These are phyloP conservation scores for Phascolomyces articulosus DNA, from an alignment of 371 early-diverging fungal genomes.

Conservation along the genomic window DNA sequence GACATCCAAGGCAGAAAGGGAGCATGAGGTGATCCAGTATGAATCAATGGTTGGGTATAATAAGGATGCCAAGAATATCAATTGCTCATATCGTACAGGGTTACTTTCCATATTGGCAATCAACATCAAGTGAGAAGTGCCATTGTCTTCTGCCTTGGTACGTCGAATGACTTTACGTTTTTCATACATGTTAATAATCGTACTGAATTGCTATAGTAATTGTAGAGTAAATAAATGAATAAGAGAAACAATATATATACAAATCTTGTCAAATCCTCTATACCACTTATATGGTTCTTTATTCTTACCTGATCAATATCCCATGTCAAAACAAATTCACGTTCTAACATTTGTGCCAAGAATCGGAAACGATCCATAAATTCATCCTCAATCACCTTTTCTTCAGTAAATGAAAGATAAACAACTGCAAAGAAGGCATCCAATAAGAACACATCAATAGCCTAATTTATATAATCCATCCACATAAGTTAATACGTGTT, in stretches of 20 bases:
- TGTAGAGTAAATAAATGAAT: background rate
- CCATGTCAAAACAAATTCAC: slow-evolving; percentile 48
- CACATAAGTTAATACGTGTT: background rate
- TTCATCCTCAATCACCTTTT: slow-evolving; percentile 40
- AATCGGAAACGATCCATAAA: slow-evolving; percentile 52
- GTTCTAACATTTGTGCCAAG: slow-evolving; percentile 47
- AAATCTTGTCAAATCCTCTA: background rate
- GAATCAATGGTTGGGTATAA: slow-evolving; percentile 53
- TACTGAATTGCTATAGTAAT: slow-evolving; percentile 28
- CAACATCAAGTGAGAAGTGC: slow-evolving; percentile 16
- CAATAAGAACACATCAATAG: slow-evolving; percentile 39
- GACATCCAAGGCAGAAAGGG: slow-evolving; percentile 49
- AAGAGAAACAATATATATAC: background rate
- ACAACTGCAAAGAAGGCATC: slow-evolving; percentile 54
- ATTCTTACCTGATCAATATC: slow-evolving; percentile 39
- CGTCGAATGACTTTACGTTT: slow-evolving; percentile 28
- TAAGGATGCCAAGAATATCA: slow-evolving; percentile 46
- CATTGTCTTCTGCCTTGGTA: slow-evolving; percentile 4
- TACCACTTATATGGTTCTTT: background rate
- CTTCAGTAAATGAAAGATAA: slow-evolving; percentile 45
- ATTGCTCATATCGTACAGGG: slow-evolving; percentile 40
- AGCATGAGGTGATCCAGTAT: slow-evolving; percentile 58
- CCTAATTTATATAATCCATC: slow-evolving; percentile 1
- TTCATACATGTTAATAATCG: slow-evolving; percentile 24
- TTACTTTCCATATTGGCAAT: slow-evolving; percentile 40